Base-by-base conservation (phyloP, 1,284 basidiomycete genomes). In the Trametes hirsuta region DNA sequence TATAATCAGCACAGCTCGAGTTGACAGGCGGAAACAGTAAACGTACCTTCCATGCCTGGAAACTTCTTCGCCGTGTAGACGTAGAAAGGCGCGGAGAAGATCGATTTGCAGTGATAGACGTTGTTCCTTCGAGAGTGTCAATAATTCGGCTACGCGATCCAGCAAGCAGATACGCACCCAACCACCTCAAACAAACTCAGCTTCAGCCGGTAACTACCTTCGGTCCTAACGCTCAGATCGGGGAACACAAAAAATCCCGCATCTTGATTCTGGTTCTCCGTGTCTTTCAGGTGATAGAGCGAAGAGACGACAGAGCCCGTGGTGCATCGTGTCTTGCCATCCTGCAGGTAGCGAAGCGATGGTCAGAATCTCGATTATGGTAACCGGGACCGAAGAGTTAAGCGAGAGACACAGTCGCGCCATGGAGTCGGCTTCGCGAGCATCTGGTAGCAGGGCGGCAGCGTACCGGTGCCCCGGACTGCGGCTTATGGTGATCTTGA, bases 21-120 rank as follows among this genome's bases (percentile, higher is more conserved):
- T 6, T 11, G 40, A 15, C 45, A 18, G 15, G 47, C 75, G 18
- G 18, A 18, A 18, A 18, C 18, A 18, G 18, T 18, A 18, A 18
- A 18, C 86, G 44, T 63, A 92, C 93, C 88, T 80, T 93, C 90
- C 90, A 95, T 95, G 22, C 93, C 93, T 0, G 94, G 94, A 72
- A 96, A 97, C 75, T 95, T 94, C 80, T 97, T 97, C 4, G 94
- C 93, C 0, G 94, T 94, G 72, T 94, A 97, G 30, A 96, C 92
- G 65, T 94, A 93, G 75, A 96, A 96, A 0, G 90, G 85, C 0
- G 88, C 84, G 0, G 93, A 94, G 75, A 89, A 91, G 56, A 94
- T 92, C 0, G 89, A 91, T 68, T 93, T 94, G 78, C 94, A 95
- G 73, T 95, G 93, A 57, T 88, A 71, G 21, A 72, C 69, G 35